These are phyloP conservation scores for Setaria viridis DNA, from an alignment of 202 grass and related monocot genomes.

Conservation along the genomic window DNA sequence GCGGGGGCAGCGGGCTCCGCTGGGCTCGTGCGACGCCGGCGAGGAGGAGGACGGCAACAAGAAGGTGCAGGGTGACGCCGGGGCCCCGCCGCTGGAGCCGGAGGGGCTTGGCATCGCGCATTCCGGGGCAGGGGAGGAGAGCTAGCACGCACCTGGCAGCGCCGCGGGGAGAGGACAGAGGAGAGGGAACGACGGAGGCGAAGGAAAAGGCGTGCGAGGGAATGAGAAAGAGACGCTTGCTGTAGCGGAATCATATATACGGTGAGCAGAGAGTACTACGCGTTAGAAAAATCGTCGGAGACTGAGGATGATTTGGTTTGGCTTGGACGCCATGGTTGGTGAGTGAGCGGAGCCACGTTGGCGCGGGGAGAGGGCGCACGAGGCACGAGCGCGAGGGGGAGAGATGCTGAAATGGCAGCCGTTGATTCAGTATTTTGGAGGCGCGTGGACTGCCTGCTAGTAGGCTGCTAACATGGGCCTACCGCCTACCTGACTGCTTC, in stretches of 20 bases:
- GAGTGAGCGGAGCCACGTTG: neutral
- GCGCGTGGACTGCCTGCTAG: neutral
- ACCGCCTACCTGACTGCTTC: neutral
- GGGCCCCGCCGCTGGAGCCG: neutral
- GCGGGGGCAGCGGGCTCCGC: conserved; percentile 3
- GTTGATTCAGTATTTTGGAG: conserved; percentile 21
- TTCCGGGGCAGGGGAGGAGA: conserved; percentile 22
- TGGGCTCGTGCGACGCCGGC: neutral
- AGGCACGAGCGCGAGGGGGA: neutral
- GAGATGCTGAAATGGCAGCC: neutral
- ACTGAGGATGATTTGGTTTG: neutral
- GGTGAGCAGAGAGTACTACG: neutral
- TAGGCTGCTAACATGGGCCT: neutral
- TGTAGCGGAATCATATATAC: neutral
- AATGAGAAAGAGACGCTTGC: neutral
- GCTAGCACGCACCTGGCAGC: neutral
- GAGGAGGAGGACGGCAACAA: neutral
- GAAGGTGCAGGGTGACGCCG: neutral
- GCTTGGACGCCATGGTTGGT: neutral
- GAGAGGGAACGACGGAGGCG: neutral
- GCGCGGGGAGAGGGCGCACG: neutral
- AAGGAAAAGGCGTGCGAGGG: neutral
- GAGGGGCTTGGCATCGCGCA: conserved; percentile 35
- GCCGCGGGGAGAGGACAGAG: neutral
- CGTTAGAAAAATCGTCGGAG: neutral